phyloP scores from a whole-genome alignment of 495 filamentous ascomycete genomes.

The Thermochaetoides thermophila region DNA sequence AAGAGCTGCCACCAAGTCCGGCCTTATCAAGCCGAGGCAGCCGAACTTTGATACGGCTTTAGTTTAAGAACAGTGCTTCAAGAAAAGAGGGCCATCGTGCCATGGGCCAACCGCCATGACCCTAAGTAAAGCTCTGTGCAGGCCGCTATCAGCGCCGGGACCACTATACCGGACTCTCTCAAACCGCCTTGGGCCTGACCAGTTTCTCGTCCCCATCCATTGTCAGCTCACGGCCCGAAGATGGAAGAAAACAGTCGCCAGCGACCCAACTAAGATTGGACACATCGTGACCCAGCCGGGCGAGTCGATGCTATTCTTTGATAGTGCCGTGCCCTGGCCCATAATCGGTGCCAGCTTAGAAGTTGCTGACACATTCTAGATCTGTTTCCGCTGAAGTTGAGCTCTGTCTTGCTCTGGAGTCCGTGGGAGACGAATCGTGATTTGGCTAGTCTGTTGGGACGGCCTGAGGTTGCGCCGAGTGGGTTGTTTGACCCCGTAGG shows the following conservation, averaged over 20 bases:
- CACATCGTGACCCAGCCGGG: conserved; percentile 58
- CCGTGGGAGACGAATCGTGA: conserved; percentile 40
- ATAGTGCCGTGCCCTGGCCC: too few relatives aligned
- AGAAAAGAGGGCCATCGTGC: too few relatives aligned
- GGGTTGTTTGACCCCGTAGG: conserved; percentile 47
- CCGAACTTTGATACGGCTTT: too few relatives aligned
- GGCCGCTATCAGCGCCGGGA: too few relatives aligned
- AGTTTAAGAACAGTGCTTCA: too few relatives aligned
- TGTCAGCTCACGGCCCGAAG: too few relatives aligned
- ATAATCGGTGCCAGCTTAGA: too few relatives aligned
- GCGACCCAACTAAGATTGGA: conserved; percentile 49
- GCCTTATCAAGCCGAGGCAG: too few relatives aligned
- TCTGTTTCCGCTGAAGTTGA: conserved; percentile 67
- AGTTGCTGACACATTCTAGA: conserved; percentile 34
- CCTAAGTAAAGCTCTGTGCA: too few relatives aligned
- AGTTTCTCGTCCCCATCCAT: neutral
- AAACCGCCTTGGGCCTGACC: neutral
- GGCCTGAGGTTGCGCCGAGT: conserved; percentile 43
- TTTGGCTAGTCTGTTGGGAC: conserved; percentile 45
- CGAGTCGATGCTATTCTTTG: conserved; percentile 77
- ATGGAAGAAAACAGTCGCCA: conserved; percentile 25
- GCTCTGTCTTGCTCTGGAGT: conserved; percentile 46
- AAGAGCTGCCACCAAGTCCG: too few relatives aligned
- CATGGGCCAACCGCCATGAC: too few relatives aligned
- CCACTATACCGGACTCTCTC: neutral